A percentile compares a stretch with the other conserved stretches of the same genome.
These are phyloP conservation scores for Bombardia bombarda DNA, from an alignment of 495 filamentous ascomycete species.

Conservation along the genomic window DNA sequence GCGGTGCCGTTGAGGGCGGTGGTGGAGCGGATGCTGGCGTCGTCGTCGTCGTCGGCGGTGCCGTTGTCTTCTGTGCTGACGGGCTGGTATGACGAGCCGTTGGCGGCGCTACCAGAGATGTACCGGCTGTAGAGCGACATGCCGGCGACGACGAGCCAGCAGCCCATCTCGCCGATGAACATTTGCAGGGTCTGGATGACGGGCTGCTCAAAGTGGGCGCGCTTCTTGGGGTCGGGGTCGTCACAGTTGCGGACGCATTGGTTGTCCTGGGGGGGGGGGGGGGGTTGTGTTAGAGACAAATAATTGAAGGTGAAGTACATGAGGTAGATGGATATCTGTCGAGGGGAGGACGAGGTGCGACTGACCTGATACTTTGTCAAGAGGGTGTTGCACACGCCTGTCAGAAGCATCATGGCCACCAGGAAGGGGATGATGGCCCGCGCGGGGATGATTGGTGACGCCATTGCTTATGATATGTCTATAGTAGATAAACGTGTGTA, in stretches of 20 bases:
- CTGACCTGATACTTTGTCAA: conserved; percentile 90
- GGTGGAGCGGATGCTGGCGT: conserved; percentile 39
- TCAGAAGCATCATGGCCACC: conserved; percentile 83
- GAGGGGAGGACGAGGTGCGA: background rate
- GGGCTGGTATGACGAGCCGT: conserved; percentile 57
- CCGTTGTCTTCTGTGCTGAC: conserved; percentile 36
- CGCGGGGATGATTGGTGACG: conserved; percentile 19
- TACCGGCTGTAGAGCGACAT: conserved; percentile 57
- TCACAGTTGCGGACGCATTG: conserved; percentile 92
- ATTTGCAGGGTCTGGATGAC: conserved; percentile 93
- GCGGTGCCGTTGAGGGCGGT: conserved; percentile 39
- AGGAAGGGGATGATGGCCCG: conserved; percentile 68
- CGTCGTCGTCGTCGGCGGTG: conserved; percentile 26
- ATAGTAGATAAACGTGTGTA: too few relatives aligned
- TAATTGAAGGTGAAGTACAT: background rate
- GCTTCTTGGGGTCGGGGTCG: conserved; percentile 58
- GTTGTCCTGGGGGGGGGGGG: conserved; percentile 60
- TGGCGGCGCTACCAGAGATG: conserved; percentile 25
- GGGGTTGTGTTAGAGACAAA: background rate
- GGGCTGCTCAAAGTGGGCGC: conserved; percentile 77
- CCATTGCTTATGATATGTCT: too few relatives aligned
- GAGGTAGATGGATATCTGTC: background rate
- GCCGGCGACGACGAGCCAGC: conserved; percentile 74
- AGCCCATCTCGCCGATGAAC: conserved; percentile 89
- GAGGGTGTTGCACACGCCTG: conserved; percentile 92